Percentiles rank a stretch among this genome's conserved stretches.
Evolutionary conservation across 441 rosid genomes (phyloP).

Genomic region (Corymbia calophylla): DNA sequence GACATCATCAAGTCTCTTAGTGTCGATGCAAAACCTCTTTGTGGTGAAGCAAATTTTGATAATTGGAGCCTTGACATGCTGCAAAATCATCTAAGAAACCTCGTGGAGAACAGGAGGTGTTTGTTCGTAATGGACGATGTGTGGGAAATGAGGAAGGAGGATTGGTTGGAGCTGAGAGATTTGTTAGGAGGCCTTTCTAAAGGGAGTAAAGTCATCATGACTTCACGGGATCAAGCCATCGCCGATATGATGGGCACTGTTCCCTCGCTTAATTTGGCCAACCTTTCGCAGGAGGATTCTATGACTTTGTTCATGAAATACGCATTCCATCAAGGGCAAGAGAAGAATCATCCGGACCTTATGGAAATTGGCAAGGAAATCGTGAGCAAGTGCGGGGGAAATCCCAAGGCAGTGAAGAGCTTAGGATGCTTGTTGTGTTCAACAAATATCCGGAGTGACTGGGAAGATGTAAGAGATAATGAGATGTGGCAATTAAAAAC

Average conservation of each 20-base stretch:
- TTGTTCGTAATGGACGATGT: constrained; percentile 13
- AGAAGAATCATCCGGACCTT: not conserved
- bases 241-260: not conserved
- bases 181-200: not conserved
- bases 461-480: fast-evolving
- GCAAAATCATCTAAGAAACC: not conserved
- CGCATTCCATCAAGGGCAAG: not conserved
- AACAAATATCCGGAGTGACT: fast-evolving
- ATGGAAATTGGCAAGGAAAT: not conserved
- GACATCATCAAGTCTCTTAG: not conserved
- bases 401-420: fast-evolving
- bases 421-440: not conserved
- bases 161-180: constrained; percentile 8
- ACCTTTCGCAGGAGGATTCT: not conserved
- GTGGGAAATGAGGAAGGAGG: constrained; percentile 4
- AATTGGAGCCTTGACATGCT: not conserved
- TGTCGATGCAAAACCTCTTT: no score
- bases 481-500: not conserved
- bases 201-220: constrained; percentile 10
- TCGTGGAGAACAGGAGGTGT: not conserved
- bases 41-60: not conserved
- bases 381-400: not conserved
- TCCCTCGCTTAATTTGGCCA: not conserved
- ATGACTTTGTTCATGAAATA: not conserved
- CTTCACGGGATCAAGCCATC: not conserved